These are phyloP conservation scores for Rhytidhysteron rufulum DNA, from an alignment of 2,329 filamentous ascomycete genomes.

Conservation along the genomic window DNA sequence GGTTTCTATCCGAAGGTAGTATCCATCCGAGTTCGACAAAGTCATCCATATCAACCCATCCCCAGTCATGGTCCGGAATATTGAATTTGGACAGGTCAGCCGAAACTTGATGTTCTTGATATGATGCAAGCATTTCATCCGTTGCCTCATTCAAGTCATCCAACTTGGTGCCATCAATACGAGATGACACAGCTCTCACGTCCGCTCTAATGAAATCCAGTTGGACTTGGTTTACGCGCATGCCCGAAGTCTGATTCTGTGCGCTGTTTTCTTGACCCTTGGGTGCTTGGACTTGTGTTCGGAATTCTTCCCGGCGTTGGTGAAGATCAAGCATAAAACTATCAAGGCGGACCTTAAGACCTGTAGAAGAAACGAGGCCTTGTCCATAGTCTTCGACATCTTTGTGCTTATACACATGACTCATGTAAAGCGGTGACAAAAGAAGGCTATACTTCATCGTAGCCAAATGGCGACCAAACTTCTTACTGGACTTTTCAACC, in stretches of 20 bases:
- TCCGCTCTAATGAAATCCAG: slow-evolving; percentile 89
- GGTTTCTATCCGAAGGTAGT: slow-evolving; percentile 81
- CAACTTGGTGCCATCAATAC: slow-evolving; percentile 73
- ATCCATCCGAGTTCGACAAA: slow-evolving; percentile 99
- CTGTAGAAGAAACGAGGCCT: slow-evolving; percentile 80
- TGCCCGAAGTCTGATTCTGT: slow-evolving; percentile 78
- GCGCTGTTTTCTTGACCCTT: slow-evolving; percentile 55
- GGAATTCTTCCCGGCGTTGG: slow-evolving; percentile 88
- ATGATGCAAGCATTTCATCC: slow-evolving; percentile 58
- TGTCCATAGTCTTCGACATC: slow-evolving; percentile 83
- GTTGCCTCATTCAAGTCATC: slow-evolving; percentile 68
- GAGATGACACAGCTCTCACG: slow-evolving; percentile 88
- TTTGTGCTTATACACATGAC: slow-evolving; percentile 98
- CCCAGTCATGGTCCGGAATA: slow-evolving; percentile 91
- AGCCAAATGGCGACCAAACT: slow-evolving; percentile 94
- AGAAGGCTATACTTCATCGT: slow-evolving; percentile 97
- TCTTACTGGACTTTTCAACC: slow-evolving; percentile 94
- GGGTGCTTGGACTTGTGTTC: slow-evolving; percentile 70
- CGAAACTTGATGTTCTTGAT: slow-evolving; percentile 48
- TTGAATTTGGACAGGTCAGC: slow-evolving; percentile 78
- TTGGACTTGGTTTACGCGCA: slow-evolving; percentile 94
- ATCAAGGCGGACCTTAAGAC: slow-evolving; percentile 92
- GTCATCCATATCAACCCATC: slow-evolving; percentile 99
- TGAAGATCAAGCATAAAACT: slow-evolving; percentile 97
- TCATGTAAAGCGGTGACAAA: slow-evolving; percentile 87